These are phyloP conservation scores for Lepiota venenata DNA, from an alignment of 768 basidiomycete genomes.

Conservation along the genomic window DNA sequence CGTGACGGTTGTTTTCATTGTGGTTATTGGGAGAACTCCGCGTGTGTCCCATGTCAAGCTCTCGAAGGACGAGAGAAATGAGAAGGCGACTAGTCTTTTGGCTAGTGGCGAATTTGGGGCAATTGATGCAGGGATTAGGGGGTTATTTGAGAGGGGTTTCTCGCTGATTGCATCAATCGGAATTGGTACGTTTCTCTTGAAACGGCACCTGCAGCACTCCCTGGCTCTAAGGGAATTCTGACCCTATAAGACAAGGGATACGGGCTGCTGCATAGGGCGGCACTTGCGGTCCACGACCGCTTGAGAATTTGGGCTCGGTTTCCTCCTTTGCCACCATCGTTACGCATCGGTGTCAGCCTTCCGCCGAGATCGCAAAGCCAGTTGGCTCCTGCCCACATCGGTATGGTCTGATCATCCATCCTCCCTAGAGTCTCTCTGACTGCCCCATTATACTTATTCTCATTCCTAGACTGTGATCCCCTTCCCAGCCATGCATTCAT, in stretches of 20 bases:
- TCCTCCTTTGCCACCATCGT: slow-evolving; percentile 20
- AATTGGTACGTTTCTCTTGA: slow-evolving; percentile 8
- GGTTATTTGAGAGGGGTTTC: slow-evolving; percentile 2
- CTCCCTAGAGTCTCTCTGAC: background rate
- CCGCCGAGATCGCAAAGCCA: slow-evolving; percentile 21
- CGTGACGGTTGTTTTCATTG: too few species aligned
- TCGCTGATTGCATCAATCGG: slow-evolving; percentile 12
- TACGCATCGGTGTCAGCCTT: slow-evolving; percentile 25
- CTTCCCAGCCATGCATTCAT: slow-evolving; percentile 25
- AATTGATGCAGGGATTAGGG: background rate
- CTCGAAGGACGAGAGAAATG: background rate
- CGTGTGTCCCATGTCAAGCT: too few species aligned
- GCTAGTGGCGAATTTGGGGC: background rate
- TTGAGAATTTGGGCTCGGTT: slow-evolving; percentile 1
- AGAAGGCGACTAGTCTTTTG: background rate
- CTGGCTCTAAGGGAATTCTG: slow-evolving; percentile 14
- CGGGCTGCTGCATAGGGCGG: slow-evolving; percentile 18
- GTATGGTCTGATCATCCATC: background rate
- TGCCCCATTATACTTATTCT: slow-evolving; percentile 11
- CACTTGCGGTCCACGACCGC: slow-evolving; percentile 13
- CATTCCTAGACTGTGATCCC: slow-evolving; percentile 11
- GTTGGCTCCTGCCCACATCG: background rate
- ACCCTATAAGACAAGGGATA: slow-evolving; percentile 13
- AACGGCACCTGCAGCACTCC: slow-evolving; percentile 6
- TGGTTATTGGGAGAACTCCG: too few species aligned